Percentiles rank a stretch among this genome's conserved stretches.
Conservation (phyloP, 164 flowering plant genomes). For the Hamamelis virginiana region DNA sequence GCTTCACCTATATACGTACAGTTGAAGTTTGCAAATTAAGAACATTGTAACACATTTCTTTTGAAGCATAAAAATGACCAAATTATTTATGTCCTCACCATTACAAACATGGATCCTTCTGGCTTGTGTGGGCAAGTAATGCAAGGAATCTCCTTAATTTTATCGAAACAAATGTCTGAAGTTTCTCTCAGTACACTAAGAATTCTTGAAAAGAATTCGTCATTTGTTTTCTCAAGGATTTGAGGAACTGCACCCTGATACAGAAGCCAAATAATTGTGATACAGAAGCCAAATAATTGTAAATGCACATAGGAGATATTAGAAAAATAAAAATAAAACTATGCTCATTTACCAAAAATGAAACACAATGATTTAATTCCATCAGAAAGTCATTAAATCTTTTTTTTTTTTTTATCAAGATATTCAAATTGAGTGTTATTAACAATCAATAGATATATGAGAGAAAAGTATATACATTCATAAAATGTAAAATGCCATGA, state of each 20-base stretch:
- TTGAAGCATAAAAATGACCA: neutral
- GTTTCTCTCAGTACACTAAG: slow-evolving; percentile 21
- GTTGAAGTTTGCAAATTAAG: neutral
- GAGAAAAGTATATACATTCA: too few relatives aligned
- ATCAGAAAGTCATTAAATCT: too few relatives aligned
- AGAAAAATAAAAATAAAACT: too few relatives aligned
- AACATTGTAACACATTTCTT: neutral
- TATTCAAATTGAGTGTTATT: too few relatives aligned
- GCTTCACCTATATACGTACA: slow-evolving; percentile 48
- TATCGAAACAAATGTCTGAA: slow-evolving; percentile 35
- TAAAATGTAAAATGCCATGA: too few relatives aligned
- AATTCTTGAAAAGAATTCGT: slow-evolving; percentile 29
- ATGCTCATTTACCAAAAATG: too few relatives aligned
- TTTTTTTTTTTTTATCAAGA: too few relatives aligned
- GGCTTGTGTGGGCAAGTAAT: slow-evolving; percentile 48
- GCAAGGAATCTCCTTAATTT: slow-evolving; percentile 41
- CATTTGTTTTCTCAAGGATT: slow-evolving; percentile 36
- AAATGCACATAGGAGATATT: neutral
- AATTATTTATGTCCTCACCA: slow-evolving; percentile 31
- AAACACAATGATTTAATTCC: too few relatives aligned
- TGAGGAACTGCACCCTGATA: slow-evolving; percentile 49
- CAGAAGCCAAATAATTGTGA: neutral
- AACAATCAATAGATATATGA: too few relatives aligned
- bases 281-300: neutral
- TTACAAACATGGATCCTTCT: slow-evolving; percentile 46